These are phyloP conservation scores for Talaromyces sp. DNA, from an alignment of 2,329 filamentous ascomycete genomes.

Conservation along the genomic window DNA sequence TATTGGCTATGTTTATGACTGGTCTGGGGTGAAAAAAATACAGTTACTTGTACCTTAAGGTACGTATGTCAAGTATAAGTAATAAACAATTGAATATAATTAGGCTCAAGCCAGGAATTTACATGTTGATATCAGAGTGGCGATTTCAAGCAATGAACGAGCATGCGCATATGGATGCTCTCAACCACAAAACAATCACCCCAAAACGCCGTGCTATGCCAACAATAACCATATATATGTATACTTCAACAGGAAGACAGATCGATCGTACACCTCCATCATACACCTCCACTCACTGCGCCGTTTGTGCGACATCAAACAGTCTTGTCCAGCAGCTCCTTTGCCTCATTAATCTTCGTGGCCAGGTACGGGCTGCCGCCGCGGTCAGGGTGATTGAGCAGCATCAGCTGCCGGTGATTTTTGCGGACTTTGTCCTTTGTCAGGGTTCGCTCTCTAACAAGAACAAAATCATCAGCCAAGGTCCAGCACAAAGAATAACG, in stretches of 20 bases:
- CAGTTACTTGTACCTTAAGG: too few relatives aligned
- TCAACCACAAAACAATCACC: slow-evolving; percentile 22
- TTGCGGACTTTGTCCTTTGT: slow-evolving; percentile 94
- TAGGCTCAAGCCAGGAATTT: not conserved
- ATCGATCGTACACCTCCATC: not conserved
- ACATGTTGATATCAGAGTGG: slow-evolving; percentile 5
- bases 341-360: slow-evolving; percentile 97
- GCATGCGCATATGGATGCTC: slow-evolving; percentile 12
- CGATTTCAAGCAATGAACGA: slow-evolving; percentile 11
- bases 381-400: slow-evolving; percentile 95
- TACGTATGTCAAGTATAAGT: not conserved
- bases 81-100: not conserved
- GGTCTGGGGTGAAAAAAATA: too few relatives aligned
- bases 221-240: slow-evolving; percentile 17
- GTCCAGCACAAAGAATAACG: not conserved
- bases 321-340: slow-evolving; percentile 86
- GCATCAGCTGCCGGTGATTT: slow-evolving; percentile 91
- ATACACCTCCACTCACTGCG: not conserved
- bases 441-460: slow-evolving; percentile 70
- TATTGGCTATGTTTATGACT: too few relatives aligned
- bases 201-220: slow-evolving; percentile 38
- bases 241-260: too few relatives aligned
- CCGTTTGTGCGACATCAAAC: slow-evolving; percentile 13
- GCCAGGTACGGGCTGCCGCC: slow-evolving; percentile 94
- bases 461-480: slow-evolving; percentile 9